Evolutionary conservation across 805 yeast genomes (phyloP), one percentile per base, ranked within the genome.

Genomic region (Candida pseudofarinosa): DNA sequence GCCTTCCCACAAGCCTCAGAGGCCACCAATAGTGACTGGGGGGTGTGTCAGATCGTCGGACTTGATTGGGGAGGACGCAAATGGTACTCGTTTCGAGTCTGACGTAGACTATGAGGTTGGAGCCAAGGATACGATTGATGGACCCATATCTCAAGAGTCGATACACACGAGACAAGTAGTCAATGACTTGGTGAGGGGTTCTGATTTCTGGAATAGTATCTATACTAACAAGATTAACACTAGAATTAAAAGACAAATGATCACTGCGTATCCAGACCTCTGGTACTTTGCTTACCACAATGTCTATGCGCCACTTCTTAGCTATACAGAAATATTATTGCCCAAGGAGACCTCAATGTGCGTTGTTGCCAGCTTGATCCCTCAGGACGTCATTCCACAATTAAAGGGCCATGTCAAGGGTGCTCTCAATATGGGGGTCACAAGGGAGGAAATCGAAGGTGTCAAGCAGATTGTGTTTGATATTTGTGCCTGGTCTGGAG

Each of bases 321-420:
- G 95, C 16, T 84, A 65, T 59, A 76, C 80, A 14, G 82, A 73
- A 2, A 72, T 88, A 1, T 62, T 90, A 20, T 56, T 71, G 3
- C 80, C 85, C 1, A 72, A 69, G 48, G 95, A 88, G 49, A 84
- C 96, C 1, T 81, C 91, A 26, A 58, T 88, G 45, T 82, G 88
- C 26, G 79, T 90, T 2, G 77, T 90, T 14, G 82, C 95, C 0
- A 75, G 91, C 47, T 71, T 90, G 50, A 81, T 90, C 8, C 97
- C 97, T 1, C 96, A 88, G 58, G 95, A 90, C 60, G 97, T 90
- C 8, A 88, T 86, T 51, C 96, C 96, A 0, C 97, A 90, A 54
- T 71, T 90, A 50, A 86, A 88, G 62, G 97, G 97, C 0, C 97
- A 90, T 58, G 71, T 90, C 47, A 79, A 76, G 59, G 97, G 97